Evolutionary conservation across 768 basidiomycete genomes (phyloP).

Genomic region (Pisolithus microcarpus): DNA sequence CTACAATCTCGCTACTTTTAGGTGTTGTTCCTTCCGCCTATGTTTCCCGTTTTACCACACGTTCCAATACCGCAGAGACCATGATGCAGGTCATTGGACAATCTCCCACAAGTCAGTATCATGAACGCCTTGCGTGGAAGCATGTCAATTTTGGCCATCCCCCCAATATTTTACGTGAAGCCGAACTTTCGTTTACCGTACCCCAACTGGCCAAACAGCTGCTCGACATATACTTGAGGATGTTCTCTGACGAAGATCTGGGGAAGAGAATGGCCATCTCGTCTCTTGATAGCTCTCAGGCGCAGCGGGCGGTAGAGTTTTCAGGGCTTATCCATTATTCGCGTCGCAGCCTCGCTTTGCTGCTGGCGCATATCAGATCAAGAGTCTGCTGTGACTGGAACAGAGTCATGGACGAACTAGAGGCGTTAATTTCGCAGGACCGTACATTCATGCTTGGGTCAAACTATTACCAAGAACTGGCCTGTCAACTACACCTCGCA

Average conservation of each 20-base stretch:
- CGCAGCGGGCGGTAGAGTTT: neutral
- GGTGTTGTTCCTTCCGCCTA: slow-evolving; percentile 20
- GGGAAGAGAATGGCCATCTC: slow-evolving; percentile 3
- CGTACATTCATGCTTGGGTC: slow-evolving; percentile 17
- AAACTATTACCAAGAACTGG: slow-evolving; percentile 41
- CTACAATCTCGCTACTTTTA: slow-evolving; percentile 21
- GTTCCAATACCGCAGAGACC: slow-evolving; percentile 21
- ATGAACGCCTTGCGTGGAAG: slow-evolving; percentile 24
- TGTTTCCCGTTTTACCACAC: slow-evolving; percentile 24
- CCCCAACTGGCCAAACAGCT: slow-evolving; percentile 21
- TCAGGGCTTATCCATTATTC: slow-evolving; percentile 36
- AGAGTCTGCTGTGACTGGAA: slow-evolving; percentile 37
- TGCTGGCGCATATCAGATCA: slow-evolving; percentile 37
- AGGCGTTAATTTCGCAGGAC: slow-evolving; percentile 10
- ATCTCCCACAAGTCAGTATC: slow-evolving; percentile 5
- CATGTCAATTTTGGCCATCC: slow-evolving; percentile 1
- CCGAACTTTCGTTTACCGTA: slow-evolving; percentile 8
- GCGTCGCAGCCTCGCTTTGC: slow-evolving; percentile 39
- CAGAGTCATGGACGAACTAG: slow-evolving; percentile 30
- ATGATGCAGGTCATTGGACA: slow-evolving; percentile 3
- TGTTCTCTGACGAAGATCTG: slow-evolving; percentile 26
- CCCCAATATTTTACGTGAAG: neutral
- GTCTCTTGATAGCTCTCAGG: neutral
- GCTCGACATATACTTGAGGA: slow-evolving; percentile 19
- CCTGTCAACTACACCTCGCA: slow-evolving; percentile 37